A percentile compares a stretch with the other conserved stretches of the same genome.
These are phyloP conservation scores for Lodderomyces beijingensis DNA, from an alignment of 1,139 yeast species.

Conservation along the genomic window DNA sequence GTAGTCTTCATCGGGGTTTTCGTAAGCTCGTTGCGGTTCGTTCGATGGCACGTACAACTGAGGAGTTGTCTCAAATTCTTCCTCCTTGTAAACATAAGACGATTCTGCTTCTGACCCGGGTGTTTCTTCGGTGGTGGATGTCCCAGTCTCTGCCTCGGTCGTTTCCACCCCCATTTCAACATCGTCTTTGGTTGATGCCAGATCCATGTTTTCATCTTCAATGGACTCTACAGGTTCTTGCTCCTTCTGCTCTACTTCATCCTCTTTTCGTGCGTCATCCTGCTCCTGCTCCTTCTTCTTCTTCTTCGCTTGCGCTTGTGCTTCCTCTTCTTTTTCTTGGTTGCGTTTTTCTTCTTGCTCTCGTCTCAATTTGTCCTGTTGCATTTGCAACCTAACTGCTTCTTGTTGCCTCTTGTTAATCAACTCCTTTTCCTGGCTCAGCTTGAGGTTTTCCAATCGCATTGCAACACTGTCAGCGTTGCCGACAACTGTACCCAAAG, in stretches of 20 bases:
- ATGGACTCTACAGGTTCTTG: background rate
- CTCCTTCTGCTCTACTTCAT: too few species aligned
- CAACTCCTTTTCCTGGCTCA: constrained; percentile 7
- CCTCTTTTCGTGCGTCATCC: background rate
- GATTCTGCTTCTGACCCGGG: background rate
- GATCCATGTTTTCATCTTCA: background rate
- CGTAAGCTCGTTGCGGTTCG: constrained; percentile 18
- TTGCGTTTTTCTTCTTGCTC: too few species aligned
- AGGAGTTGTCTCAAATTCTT: constrained; percentile 14
- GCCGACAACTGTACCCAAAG: constrained; percentile 16
- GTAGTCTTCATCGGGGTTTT: constrained; percentile 45
- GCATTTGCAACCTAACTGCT: constrained; percentile 18
- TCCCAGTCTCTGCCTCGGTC: constrained; percentile 2
- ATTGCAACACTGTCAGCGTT: constrained; percentile 16
- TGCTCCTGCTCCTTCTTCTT: constrained; percentile 1
- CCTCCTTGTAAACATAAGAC: constrained; percentile 7
- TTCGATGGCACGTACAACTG: constrained; percentile 22
- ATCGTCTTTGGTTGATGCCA: constrained; percentile 2
- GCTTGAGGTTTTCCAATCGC: constrained; percentile 17
- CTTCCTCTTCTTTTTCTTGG: too few species aligned
- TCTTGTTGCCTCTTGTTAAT: constrained; percentile 17
- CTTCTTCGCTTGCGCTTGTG: constrained; percentile 1
- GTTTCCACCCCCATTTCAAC: constrained; percentile 4
- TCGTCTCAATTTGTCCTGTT: constrained; percentile 9
- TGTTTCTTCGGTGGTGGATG: background rate